These are phyloP conservation scores for Beta lomatogona DNA, from an alignment of 179 eudicot species.

Conservation along the genomic window DNA sequence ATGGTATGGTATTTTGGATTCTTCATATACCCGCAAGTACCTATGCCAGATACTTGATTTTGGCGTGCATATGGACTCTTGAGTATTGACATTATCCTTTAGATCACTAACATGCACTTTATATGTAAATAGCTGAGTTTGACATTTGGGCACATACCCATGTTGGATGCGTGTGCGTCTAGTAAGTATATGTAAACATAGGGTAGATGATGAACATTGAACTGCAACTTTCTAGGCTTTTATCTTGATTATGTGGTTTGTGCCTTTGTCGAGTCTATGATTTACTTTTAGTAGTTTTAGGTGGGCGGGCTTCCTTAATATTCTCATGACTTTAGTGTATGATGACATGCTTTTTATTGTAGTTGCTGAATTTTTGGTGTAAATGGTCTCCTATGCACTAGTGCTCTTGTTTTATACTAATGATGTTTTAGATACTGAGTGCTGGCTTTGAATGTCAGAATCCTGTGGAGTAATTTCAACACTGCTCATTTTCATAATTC, in stretches of 20 bases:
- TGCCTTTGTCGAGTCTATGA: not conserved
- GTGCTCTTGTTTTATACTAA: not conserved
- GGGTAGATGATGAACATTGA: not conserved
- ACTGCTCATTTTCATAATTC: too few relatives aligned
- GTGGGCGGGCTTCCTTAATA: not conserved
- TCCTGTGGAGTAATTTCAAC: too few relatives aligned
- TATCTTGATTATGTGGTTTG: too few relatives aligned
- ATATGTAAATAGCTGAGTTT: not conserved
- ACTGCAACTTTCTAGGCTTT: too few relatives aligned
- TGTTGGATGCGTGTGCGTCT: not conserved
- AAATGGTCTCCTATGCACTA: not conserved
- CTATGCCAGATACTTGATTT: not conserved
- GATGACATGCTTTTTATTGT: not conserved
- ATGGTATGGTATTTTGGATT: not conserved
- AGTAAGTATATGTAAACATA: not conserved
- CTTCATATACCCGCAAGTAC: not conserved
- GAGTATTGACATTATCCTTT: too few relatives aligned
- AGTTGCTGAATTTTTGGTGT: not conserved
- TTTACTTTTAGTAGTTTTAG: not conserved
- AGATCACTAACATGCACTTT: not conserved
- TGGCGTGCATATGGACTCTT: not conserved
- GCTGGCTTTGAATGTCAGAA: not conserved
- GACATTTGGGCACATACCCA: not conserved
- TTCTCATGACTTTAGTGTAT: not conserved
- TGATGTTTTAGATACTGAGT: not conserved